Conservation (phyloP, 352 stramenopile species). For the Aphanomyces stellatus region DNA sequence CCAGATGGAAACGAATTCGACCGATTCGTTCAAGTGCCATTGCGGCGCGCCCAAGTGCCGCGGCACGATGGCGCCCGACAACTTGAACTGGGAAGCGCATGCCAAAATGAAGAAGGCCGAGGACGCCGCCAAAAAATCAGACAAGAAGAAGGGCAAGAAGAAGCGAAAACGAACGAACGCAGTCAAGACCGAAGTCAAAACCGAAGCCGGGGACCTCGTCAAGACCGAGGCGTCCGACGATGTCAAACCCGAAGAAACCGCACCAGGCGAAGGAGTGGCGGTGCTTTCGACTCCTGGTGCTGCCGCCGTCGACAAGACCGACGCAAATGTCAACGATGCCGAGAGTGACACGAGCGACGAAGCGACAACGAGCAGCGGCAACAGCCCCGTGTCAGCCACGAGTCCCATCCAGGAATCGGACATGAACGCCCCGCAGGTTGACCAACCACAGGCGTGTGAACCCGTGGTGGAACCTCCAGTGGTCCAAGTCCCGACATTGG, state of each 20-base stretch:
- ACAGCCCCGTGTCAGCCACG: no score
- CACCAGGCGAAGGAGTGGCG: no score
- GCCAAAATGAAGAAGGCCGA: slow-evolving; percentile 22
- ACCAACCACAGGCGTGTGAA: no score
- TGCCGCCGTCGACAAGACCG: not conserved
- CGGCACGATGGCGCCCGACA: slow-evolving; percentile 80
- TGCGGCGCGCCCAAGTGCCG: slow-evolving; percentile 73
- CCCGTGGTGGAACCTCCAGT: no score
- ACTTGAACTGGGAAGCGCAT: slow-evolving; percentile 34
- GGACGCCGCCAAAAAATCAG: slow-evolving; percentile 46
- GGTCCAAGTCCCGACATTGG: no score
- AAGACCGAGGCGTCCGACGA: no score
- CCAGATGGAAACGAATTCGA: slow-evolving; percentile 86
- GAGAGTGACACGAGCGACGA: no score
- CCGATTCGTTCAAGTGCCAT: slow-evolving; percentile 82
- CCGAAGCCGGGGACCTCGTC: not conserved
- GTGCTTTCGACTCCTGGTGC: not conserved
- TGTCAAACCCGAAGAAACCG: no score
- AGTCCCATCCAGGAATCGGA: not conserved
- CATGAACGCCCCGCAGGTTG: not conserved
- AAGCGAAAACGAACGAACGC: not conserved
- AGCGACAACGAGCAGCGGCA: no score
- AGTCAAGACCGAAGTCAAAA: not conserved
- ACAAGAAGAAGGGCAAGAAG: slow-evolving; percentile 41
- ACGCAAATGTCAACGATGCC: not conserved